A percentile compares a stretch with the other conserved stretches of the same genome.
These are phyloP conservation scores for Yamadazyma atlantica DNA, from an alignment of 1,139 yeast genomes.

Conservation along the genomic window DNA sequence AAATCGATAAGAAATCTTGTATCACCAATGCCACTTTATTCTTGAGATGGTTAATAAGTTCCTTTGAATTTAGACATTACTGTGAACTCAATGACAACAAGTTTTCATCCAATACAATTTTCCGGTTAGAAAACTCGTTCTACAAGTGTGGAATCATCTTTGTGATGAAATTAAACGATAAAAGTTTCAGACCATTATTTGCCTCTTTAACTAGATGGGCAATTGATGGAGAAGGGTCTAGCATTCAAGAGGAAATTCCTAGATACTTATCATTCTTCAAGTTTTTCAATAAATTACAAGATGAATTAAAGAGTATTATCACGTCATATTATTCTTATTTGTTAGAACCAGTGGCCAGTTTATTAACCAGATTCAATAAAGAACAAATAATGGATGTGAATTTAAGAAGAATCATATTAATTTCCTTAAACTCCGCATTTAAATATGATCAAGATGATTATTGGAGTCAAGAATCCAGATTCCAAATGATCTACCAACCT, in stretches of 20 bases:
- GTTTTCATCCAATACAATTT: conserved; percentile 72
- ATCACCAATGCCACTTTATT: conserved; percentile 67
- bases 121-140: conserved; percentile 77
- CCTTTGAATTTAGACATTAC: conserved; percentile 66
- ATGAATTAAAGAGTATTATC: conserved; percentile 78
- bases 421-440: conserved; percentile 74
- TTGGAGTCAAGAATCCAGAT: conserved; percentile 88
- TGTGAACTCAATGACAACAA: conserved; percentile 29
- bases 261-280: conserved; percentile 76
- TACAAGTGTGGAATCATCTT: conserved; percentile 71
- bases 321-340: conserved; percentile 87
- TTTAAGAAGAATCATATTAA: conserved; percentile 68
- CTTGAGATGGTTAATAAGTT: conserved; percentile 65
- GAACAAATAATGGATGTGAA: conserved; percentile 50
- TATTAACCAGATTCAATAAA: conserved; percentile 49
- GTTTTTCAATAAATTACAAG: conserved; percentile 82
- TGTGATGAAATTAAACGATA: conserved; percentile 91
- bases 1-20: conserved; percentile 72
- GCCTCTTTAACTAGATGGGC: conserved; percentile 94
- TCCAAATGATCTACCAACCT: conserved; percentile 64
- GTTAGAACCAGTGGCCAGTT: conserved; percentile 63
- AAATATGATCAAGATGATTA: conserved; percentile 90
- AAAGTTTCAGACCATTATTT: conserved; percentile 85
- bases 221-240: conserved; percentile 72
- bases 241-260: conserved; percentile 43